phyloP scores from a whole-genome alignment of 345 rosid species.

The Syzygium aromaticum region DNA sequence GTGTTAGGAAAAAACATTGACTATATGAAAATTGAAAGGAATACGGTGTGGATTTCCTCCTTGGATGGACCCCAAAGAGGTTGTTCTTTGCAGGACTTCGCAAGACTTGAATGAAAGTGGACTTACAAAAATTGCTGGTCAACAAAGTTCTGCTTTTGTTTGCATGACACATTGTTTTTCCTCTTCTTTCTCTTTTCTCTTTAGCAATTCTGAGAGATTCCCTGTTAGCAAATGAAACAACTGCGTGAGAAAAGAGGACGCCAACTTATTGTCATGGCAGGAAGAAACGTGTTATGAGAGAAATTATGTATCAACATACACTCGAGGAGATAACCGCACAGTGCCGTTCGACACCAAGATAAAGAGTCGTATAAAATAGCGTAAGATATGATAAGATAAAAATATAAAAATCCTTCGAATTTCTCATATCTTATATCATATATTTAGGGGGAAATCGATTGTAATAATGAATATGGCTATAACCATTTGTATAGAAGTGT shows the following conservation, averaged over 20 bases:
- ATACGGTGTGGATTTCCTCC: background rate
- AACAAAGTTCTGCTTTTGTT: background rate
- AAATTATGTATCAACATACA: background rate
- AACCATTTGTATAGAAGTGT: background rate
- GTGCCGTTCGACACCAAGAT: background rate
- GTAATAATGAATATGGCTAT: background rate
- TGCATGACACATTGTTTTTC: background rate
- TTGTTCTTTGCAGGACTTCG: background rate
- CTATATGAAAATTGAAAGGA: background rate
- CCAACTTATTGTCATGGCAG: background rate
- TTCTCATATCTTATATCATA: background rate
- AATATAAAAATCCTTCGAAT: background rate
- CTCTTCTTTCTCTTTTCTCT: background rate
- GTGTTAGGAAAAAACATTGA: background rate
- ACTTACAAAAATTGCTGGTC: background rate
- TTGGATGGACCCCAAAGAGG: background rate
- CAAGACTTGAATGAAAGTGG: background rate
- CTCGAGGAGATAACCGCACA: background rate
- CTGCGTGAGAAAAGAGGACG: background rate
- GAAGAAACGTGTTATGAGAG: background rate
- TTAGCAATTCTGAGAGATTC: background rate
- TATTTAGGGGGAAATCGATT: background rate
- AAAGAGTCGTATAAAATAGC: background rate
- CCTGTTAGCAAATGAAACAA: background rate
- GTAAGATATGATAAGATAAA: background rate